Percentiles rank a stretch among this genome's conserved stretches.
phyloP scores from a whole-genome alignment of 2,329 filamentous ascomycete genomes.

The Trichophaea hybrida region DNA sequence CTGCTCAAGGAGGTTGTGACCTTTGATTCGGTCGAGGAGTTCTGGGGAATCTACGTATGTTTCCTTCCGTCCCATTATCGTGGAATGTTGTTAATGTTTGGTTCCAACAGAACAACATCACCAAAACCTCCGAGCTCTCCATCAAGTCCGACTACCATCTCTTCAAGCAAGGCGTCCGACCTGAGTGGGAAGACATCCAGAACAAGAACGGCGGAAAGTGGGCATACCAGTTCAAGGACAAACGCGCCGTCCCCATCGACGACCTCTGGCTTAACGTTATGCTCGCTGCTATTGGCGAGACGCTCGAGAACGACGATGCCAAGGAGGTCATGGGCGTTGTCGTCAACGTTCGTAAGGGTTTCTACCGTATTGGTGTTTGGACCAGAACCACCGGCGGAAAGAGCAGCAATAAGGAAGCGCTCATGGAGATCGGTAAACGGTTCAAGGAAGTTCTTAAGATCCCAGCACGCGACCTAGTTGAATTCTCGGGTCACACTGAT shows the following conservation, averaged over 20 bases:
- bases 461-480: constrained; percentile 59
- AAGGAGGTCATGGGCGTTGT: constrained; percentile 99
- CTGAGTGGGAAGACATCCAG: constrained; percentile 95
- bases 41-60: constrained; percentile 97
- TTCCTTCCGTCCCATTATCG: background rate
- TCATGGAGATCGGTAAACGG: constrained; percentile 68
- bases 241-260: constrained; percentile 80
- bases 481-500: constrained; percentile 95
- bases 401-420: constrained; percentile 62
- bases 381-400: constrained; percentile 79
- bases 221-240: constrained; percentile 97
- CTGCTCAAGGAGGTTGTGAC: constrained; percentile 96
- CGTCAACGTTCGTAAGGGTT: constrained; percentile 95
- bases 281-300: constrained; percentile 93
- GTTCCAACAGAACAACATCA: constrained; percentile 77
- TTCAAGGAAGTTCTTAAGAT: constrained; percentile 90
- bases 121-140: constrained; percentile 83
- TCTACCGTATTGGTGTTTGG: constrained; percentile 96
- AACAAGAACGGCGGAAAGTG: constrained; percentile 99
- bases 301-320: constrained; percentile 76
- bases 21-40: constrained; percentile 97
- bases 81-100: background rate
- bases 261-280: constrained; percentile 95
- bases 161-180: constrained; percentile 93
- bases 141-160: constrained; percentile 99